These are phyloP conservation scores for Paramecium sexaurelia DNA, from an alignment of 73 alveolate species.

Conservation along the genomic window DNA sequence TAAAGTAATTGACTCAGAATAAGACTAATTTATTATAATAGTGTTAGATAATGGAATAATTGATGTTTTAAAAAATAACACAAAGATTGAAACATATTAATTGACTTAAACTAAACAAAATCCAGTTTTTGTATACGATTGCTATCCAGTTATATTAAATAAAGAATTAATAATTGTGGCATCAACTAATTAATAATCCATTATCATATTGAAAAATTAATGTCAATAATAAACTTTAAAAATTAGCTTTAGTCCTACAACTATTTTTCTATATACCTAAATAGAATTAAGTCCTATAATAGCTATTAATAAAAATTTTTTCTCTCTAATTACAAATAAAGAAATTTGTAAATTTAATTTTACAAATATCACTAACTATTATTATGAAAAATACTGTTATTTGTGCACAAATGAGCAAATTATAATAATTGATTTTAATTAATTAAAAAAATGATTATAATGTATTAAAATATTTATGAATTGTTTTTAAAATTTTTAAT, in stretches of 20 bases:
- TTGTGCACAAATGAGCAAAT: neutral
- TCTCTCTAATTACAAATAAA: neutral
- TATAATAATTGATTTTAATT: neutral
- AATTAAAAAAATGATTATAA: neutral
- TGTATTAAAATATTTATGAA: too few species aligned
- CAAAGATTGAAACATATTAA: neutral
- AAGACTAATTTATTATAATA: neutral
- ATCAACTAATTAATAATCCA: neutral
- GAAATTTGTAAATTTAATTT: constrained; percentile 2
- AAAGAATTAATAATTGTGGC: neutral
- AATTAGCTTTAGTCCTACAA: neutral
- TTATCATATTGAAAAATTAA: neutral
- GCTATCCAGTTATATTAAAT: neutral
- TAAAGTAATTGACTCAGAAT: neutral
- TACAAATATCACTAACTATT: neutral
- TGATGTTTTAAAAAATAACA: neutral
- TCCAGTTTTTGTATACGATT: neutral
- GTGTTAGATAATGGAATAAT: neutral
- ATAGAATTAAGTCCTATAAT: neutral
- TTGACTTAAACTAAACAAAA: neutral
- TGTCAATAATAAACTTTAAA: neutral
- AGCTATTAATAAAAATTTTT: neutral
- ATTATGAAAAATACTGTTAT: neutral
- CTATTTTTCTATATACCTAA: neutral
- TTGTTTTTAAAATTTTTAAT: too few species aligned